Conservation (phyloP, 1,139 yeast genomes). For the Schwanniomyces etchellsii region DNA sequence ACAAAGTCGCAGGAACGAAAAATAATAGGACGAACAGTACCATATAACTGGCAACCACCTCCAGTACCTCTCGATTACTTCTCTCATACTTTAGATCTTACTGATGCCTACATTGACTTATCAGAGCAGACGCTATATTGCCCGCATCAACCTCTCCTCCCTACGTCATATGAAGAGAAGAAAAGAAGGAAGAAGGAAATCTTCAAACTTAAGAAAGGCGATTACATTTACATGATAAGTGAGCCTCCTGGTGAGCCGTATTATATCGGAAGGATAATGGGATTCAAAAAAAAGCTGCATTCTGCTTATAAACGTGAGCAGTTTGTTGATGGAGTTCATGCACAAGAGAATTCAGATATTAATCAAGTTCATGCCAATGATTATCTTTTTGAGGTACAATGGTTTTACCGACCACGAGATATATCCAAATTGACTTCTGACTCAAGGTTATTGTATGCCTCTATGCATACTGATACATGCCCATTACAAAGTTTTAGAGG, state of each 20-base stretch:
- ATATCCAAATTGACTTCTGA: slow-evolving; percentile 64
- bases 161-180: slow-evolving; percentile 7
- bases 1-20: slow-evolving; percentile 1
- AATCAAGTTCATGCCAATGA: slow-evolving; percentile 35
- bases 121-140: slow-evolving; percentile 27
- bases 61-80: slow-evolving; percentile 27
- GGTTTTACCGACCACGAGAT: slow-evolving; percentile 91
- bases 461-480: slow-evolving; percentile 83
- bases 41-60: slow-evolving; percentile 39
- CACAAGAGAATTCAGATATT: slow-evolving; percentile 4
- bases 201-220: slow-evolving; percentile 42
- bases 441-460: slow-evolving; percentile 72
- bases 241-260: slow-evolving; percentile 97
- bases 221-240: slow-evolving; percentile 77
- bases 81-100: slow-evolving; percentile 29
- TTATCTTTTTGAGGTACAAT: slow-evolving; percentile 67
- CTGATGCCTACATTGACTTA: slow-evolving; percentile 31
- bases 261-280: slow-evolving; percentile 80
- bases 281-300: slow-evolving; percentile 46
- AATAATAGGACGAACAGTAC: slow-evolving; percentile 10
- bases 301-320: background rate
- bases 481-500: slow-evolving; percentile 79
- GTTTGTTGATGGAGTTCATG: background rate
- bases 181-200: slow-evolving; percentile 10
- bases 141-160: slow-evolving; percentile 21